Percentiles rank a stretch among this genome's conserved stretches.
These are phyloP conservation scores for Shiraia sp. DNA, from an alignment of 2,329 filamentous ascomycete genomes.

Conservation along the genomic window DNA sequence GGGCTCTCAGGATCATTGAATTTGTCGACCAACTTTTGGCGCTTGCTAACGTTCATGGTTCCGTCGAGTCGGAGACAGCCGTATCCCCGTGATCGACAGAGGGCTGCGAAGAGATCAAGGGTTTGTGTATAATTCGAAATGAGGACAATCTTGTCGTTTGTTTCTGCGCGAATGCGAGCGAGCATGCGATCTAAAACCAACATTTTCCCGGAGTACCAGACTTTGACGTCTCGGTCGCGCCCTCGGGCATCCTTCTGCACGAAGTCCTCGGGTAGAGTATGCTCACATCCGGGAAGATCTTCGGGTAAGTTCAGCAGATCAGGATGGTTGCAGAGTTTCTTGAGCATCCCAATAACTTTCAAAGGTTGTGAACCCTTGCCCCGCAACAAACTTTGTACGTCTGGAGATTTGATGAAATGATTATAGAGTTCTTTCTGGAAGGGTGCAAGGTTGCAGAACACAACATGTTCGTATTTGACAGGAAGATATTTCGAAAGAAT, in stretches of 20 bases:
- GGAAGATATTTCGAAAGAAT: slow-evolving; percentile 97
- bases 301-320: slow-evolving; percentile 82
- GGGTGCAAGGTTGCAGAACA: slow-evolving; percentile 92
- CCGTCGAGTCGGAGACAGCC: slow-evolving; percentile 89
- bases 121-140: slow-evolving; percentile 99
- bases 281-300: slow-evolving; percentile 86
- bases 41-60: slow-evolving; percentile 96
- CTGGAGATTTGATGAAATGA: slow-evolving; percentile 93
- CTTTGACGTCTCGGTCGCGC: slow-evolving; percentile 86
- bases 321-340: slow-evolving; percentile 98
- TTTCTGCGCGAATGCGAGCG: slow-evolving; percentile 90
- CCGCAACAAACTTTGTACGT: slow-evolving; percentile 87
- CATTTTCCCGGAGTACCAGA: slow-evolving; percentile 99
- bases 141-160: slow-evolving; percentile 98
- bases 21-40: slow-evolving; percentile 94
- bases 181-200: slow-evolving; percentile 97
- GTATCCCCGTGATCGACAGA: slow-evolving; percentile 84
- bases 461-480: slow-evolving; percentile 98
- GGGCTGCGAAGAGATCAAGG: slow-evolving; percentile 87
- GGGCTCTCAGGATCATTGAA: slow-evolving; percentile 92
- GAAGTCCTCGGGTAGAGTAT: slow-evolving; percentile 81
- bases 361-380: slow-evolving; percentile 95
- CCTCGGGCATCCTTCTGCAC: slow-evolving; percentile 85
- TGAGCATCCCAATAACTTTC: slow-evolving; percentile 94
- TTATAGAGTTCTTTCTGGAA: slow-evolving; percentile 96